phyloP scores from a whole-genome alignment of 2,329 filamentous ascomycete species.

The Scolecobasidium constrictum region DNA sequence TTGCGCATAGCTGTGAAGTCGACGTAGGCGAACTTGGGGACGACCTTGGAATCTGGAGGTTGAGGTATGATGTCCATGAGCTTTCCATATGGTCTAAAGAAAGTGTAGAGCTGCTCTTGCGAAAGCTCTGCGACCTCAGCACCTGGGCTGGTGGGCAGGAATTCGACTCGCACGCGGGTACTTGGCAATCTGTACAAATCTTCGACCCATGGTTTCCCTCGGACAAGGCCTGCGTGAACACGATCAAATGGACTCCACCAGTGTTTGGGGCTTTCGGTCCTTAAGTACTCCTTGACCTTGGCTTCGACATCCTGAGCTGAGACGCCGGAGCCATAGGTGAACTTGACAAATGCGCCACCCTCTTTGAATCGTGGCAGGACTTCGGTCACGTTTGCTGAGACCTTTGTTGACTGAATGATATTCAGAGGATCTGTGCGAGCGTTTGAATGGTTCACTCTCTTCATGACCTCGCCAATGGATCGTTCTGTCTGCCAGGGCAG shows the following conservation, averaged over 20 bases:
- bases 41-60: conserved; percentile 72
- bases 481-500: conserved; percentile 39
- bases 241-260: conserved; percentile 80
- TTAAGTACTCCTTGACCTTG: conserved; percentile 51
- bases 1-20: conserved; percentile 65
- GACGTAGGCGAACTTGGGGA: conserved; percentile 69
- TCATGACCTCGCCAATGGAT: conserved; percentile 39
- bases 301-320: conserved; percentile 47
- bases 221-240: conserved; percentile 62
- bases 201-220: conserved; percentile 85
- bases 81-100: conserved; percentile 86
- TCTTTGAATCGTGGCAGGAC: conserved; percentile 80
- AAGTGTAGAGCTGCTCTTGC: conserved; percentile 74
- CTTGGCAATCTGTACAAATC: conserved; percentile 79
- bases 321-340: conserved; percentile 44
- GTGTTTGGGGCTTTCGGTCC: conserved; percentile 63
- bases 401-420: conserved; percentile 52
- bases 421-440: conserved; percentile 45
- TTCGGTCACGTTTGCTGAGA: conserved; percentile 62
- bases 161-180: conserved; percentile 68
- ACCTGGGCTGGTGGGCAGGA: conserved; percentile 63
- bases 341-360: conserved; percentile 88
- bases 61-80: conserved; percentile 76
- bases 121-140: conserved; percentile 64
- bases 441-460: conserved; percentile 28